Evolutionary conservation across 805 yeast species (phyloP), one percentile per base, ranked within the genome.

Genomic region (Sugiyamaella valdiviana): DNA sequence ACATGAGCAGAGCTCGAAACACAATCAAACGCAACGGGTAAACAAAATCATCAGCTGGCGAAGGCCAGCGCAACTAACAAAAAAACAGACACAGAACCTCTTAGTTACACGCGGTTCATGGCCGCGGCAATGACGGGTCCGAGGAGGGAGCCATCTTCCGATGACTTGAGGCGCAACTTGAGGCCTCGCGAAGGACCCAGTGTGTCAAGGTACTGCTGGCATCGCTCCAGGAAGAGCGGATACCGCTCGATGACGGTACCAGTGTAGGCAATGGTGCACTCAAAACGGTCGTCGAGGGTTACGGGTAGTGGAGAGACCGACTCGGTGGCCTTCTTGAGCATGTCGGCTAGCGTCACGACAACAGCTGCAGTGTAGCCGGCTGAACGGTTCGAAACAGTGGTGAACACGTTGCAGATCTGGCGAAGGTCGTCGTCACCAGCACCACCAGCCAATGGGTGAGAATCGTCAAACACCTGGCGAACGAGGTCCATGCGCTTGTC

Each of bases 221-320:
- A 62, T 15, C 62, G 55, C 35, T 39, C 49, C 19, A 42, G 42
- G 46, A 64, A 65, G 23, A 54, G 50, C n/a, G 62, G 55, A 43
- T 65, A 64, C 50, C 59, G 55, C 44, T 61, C 65, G 21, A 65
- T 55, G 32, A 64, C 65, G 10, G 67, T 54, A 6, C 68, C 68
- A 15, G 63, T 53, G 45, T 51, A 63, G 14, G 65, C 65, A 24
- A 64, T 58, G 17, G 56, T 50, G 24, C 58, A 48, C 39, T 39
- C 51, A n/a, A 41, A 49, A 19, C 45, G 23, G 45, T 51, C 51
- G 24, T 43, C 49, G 37, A 38, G 16, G 19, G 20, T 10, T 5
- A 6, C 5, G 2, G 35, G 15, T 16, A 19, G 35, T 15, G 14
- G 26, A 9, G 32, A 26, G 32, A 12, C 14, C 10, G 32, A 26